These are phyloP conservation scores for Aspergillus sojae DNA, from an alignment of 2,329 filamentous ascomycete species.

Conservation along the genomic window DNA sequence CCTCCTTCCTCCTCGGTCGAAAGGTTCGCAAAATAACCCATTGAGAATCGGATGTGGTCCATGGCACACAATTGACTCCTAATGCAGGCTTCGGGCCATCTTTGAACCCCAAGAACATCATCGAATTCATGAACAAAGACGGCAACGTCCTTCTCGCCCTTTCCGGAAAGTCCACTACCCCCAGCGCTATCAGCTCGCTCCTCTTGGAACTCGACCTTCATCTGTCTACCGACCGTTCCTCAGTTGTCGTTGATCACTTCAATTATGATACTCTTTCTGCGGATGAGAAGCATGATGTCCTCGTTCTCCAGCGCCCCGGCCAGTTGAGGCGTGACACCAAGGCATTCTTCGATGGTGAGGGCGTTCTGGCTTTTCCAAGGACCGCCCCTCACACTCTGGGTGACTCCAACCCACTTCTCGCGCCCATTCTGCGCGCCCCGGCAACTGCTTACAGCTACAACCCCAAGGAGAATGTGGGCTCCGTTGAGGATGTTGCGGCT, in stretches of 20 bases:
- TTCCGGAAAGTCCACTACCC: conserved; percentile 69
- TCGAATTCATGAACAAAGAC: conserved; percentile 87
- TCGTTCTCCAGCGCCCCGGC: conserved; percentile 73
- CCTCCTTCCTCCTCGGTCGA: conserved; percentile 84
- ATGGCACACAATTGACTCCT: conserved; percentile 28
- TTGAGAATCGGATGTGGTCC: neutral
- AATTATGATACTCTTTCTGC: conserved; percentile 80
- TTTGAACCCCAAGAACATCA: conserved; percentile 79
- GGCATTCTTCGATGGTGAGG: conserved; percentile 73
- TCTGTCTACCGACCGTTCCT: conserved; percentile 81
- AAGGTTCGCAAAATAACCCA: conserved; percentile 60
- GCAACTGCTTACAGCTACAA: conserved; percentile 91
- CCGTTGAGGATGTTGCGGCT: conserved; percentile 80
- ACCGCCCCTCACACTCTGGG: conserved; percentile 82
- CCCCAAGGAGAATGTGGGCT: conserved; percentile 77
- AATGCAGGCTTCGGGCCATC: conserved; percentile 77
- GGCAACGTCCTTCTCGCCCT: conserved; percentile 90
- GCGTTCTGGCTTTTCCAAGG: conserved; percentile 77
- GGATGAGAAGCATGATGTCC: conserved; percentile 81
- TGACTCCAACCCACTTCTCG: conserved; percentile 71
- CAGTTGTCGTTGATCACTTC: conserved; percentile 92
- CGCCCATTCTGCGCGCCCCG: conserved; percentile 80
- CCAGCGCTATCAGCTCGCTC: conserved; percentile 73
- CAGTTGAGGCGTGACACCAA: conserved; percentile 69
- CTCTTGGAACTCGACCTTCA: conserved; percentile 87